These are phyloP conservation scores for Phytophthora capsici DNA, from an alignment of 352 stramenopile species.

Conservation along the genomic window DNA sequence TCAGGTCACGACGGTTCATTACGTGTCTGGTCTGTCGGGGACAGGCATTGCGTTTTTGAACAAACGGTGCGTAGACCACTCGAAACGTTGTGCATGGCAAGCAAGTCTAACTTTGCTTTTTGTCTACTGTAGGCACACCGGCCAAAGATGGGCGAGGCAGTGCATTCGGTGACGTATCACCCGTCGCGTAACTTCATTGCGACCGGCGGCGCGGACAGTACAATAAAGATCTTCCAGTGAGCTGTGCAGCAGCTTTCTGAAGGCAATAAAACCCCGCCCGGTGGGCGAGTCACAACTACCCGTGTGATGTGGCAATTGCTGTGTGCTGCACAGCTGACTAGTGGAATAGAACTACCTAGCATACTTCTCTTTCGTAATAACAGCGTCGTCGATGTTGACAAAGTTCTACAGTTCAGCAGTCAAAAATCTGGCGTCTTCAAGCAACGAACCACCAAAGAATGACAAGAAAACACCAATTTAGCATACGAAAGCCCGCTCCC, in stretches of 20 bases:
- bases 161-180: constrained; percentile 81
- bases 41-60: constrained; percentile 89
- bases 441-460: not conserved
- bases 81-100: not conserved
- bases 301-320: constrained; percentile 29
- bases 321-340: constrained; percentile 19
- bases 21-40: constrained; percentile 81
- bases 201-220: constrained; percentile 77
- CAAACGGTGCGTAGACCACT: constrained; percentile 56
- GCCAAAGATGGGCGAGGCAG: constrained; percentile 81
- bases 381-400: constrained; percentile 30
- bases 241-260: constrained; percentile 18
- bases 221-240: constrained; percentile 91
- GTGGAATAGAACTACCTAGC: constrained; percentile 43
- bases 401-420: too few species aligned
- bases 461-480: not conserved
- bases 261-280: constrained; percentile 15
- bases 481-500: constrained; percentile 35
- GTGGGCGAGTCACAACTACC: constrained; percentile 18
- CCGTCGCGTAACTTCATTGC: constrained; percentile 84
- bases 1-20: constrained; percentile 85
- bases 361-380: constrained; percentile 14
- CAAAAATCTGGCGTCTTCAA: too few species aligned
- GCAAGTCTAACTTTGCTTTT: constrained; percentile 4
- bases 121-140: constrained; percentile 61